Percentiles rank a stretch among this genome's conserved stretches.
These are phyloP conservation scores for Krasilnikovozyma curviuscula DNA, from an alignment of 768 basidiomycete species.

Conservation along the genomic window DNA sequence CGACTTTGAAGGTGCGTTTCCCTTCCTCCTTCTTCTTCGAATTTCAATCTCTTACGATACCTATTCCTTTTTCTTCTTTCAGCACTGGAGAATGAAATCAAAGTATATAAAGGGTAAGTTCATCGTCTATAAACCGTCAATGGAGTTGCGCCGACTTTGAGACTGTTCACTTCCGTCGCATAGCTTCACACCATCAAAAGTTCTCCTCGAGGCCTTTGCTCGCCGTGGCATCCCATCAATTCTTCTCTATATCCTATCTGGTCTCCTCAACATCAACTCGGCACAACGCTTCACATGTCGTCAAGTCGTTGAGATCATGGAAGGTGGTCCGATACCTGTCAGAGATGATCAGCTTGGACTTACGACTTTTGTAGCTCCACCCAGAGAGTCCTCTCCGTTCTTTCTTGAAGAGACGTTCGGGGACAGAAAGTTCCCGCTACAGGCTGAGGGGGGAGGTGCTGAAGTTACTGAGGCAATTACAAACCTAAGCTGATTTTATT, in stretches of 20 bases:
- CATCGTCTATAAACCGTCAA: not conserved
- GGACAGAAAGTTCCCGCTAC: too few relatives aligned
- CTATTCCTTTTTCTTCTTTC: not conserved
- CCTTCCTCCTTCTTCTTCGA: not conserved
- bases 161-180: not conserved
- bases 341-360: too few relatives aligned
- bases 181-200: conserved; percentile 38
- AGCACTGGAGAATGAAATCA: conserved; percentile 48
- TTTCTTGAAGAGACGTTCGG: too few relatives aligned
- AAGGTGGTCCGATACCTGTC: too few relatives aligned
- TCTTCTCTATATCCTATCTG: conserved; percentile 52
- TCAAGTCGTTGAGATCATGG: conserved; percentile 30
- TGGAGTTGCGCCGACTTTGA: not conserved
- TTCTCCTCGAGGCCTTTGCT: conserved; percentile 40
- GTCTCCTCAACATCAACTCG: conserved; percentile 45
- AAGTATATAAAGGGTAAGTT: conserved; percentile 50
- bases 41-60: not conserved
- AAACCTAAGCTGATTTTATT: too few relatives aligned
- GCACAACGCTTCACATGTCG: conserved; percentile 50
- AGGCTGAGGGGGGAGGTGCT: too few relatives aligned
- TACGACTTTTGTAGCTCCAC: too few relatives aligned
- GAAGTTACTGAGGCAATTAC: too few relatives aligned
- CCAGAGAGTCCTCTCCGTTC: too few relatives aligned
- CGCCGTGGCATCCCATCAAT: conserved; percentile 52
- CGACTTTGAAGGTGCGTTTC: conserved; percentile 34